phyloP scores from a whole-genome alignment of 345 rosid genomes.

The Eutrema yunnanense region DNA sequence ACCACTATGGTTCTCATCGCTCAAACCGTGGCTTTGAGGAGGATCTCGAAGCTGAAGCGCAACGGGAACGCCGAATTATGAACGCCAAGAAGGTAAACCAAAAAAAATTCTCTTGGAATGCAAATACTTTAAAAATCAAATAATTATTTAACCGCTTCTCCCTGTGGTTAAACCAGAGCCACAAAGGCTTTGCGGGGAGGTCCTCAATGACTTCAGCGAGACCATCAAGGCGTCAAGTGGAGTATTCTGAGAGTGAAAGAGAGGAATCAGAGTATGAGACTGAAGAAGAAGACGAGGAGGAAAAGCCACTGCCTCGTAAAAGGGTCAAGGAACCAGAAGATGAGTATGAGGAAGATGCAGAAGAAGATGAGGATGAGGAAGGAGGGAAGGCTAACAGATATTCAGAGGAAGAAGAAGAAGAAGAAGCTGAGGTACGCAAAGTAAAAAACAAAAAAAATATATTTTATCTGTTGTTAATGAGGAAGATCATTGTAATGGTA shows the following conservation, averaged over 20 bases:
- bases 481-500: background rate
- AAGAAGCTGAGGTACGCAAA: constrained; percentile 50
- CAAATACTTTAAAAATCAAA: background rate
- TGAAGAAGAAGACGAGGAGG: constrained; percentile 80
- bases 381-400: constrained; percentile 45
- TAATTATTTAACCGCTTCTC: background rate
- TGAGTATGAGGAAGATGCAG: constrained; percentile 83
- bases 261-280: constrained; percentile 97
- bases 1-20: constrained; percentile 69
- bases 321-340: constrained; percentile 69
- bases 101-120: background rate
- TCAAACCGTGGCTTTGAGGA: constrained; percentile 81
- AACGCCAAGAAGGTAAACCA: constrained; percentile 83
- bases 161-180: constrained; percentile 42
- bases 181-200: constrained; percentile 59
- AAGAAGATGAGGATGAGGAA: constrained; percentile 58
- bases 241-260: constrained; percentile 83
- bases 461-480: background rate
- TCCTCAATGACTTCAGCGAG: constrained; percentile 45
- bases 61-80: constrained; percentile 81
- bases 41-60: constrained; percentile 87
- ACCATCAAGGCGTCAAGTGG: constrained; percentile 61
- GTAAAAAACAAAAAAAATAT: background rate
- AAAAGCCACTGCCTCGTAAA: constrained; percentile 42
- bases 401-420: constrained; percentile 77